A percentile compares a stretch with the other conserved stretches of the same genome.
Conservation (phyloP, 2,329 filamentous ascomycete species). For the Dactylellina sp. region DNA sequence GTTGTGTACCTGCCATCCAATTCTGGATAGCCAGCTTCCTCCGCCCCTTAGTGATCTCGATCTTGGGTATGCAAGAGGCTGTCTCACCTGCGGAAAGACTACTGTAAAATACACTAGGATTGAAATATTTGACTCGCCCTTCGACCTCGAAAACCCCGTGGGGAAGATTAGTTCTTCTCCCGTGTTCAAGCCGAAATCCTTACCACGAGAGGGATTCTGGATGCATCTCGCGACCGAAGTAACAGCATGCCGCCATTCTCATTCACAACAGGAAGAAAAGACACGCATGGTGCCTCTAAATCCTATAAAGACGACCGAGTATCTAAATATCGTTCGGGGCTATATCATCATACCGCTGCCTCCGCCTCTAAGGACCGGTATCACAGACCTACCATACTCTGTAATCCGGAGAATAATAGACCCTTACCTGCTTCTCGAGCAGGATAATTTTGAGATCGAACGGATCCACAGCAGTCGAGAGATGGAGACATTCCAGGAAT, state of each 20-base stretch:
- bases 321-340: constrained; percentile 9
- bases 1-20: too few species aligned
- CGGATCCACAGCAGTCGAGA: not conserved
- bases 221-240: constrained; percentile 7
- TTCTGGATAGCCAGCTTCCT: too few species aligned
- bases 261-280: not conserved
- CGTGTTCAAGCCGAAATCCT: too few species aligned
- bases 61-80: too few species aligned
- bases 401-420: constrained; percentile 10
- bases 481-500: constrained; percentile 6
- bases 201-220: constrained; percentile 30
- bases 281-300: constrained; percentile 9
- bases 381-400: constrained; percentile 14
- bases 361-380: not conserved
- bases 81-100: not conserved
- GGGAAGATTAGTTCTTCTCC: too few species aligned
- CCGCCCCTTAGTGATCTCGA: not conserved
- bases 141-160: not conserved
- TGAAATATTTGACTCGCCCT: constrained; percentile 20
- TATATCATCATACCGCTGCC: constrained; percentile 4
- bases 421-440: not conserved
- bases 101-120: constrained; percentile 15
- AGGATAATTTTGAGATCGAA: too few species aligned
- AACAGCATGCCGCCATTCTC: not conserved
- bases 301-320: not conserved